Conservation (phyloP, 257 asterid species). For the Fraxinus anomala region DNA sequence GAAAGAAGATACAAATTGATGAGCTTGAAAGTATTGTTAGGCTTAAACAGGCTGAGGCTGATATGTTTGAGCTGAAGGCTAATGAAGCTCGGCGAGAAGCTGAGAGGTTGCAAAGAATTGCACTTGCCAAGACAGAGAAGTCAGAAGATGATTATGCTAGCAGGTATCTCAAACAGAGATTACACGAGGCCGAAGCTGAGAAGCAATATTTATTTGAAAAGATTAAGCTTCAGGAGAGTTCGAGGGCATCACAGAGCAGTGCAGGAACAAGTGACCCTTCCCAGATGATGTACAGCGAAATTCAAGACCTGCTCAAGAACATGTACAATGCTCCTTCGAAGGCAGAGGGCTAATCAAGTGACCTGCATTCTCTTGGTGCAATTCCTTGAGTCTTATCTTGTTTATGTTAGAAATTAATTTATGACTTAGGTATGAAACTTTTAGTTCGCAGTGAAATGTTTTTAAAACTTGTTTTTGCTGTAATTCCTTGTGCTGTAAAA, state of each 20-base stretch:
- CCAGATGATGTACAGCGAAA: conserved; percentile 60
- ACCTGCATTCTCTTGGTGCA: conserved; percentile 38
- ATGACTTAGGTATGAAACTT: conserved; percentile 23
- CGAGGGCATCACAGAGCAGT: conserved; percentile 66
- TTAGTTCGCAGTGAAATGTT: not conserved
- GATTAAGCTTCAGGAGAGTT: conserved; percentile 83
- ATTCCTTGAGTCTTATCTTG: conserved; percentile 31
- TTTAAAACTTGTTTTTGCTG: not conserved
- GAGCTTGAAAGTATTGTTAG: not conserved
- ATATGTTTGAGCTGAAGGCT: conserved; percentile 22
- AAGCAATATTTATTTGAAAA: conserved; percentile 81
- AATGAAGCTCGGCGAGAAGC: conserved; percentile 52
- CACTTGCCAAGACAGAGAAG: conserved; percentile 69
- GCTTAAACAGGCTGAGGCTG: not conserved
- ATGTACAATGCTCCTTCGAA: conserved; percentile 56
- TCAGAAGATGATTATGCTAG: conserved; percentile 89
- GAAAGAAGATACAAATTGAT: not conserved
- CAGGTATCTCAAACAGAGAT: conserved; percentile 82
- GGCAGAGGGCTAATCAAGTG: conserved; percentile 39
- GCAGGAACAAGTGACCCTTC: conserved; percentile 58
- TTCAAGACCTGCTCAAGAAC: conserved; percentile 76
- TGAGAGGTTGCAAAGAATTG: conserved; percentile 20
- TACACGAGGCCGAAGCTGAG: conserved; percentile 97
- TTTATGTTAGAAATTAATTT: conserved; percentile 27
- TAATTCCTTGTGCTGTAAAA: not conserved